Evolutionary conservation across 306 rosid genomes (phyloP).

Genomic region (Acmispon strigosus): DNA sequence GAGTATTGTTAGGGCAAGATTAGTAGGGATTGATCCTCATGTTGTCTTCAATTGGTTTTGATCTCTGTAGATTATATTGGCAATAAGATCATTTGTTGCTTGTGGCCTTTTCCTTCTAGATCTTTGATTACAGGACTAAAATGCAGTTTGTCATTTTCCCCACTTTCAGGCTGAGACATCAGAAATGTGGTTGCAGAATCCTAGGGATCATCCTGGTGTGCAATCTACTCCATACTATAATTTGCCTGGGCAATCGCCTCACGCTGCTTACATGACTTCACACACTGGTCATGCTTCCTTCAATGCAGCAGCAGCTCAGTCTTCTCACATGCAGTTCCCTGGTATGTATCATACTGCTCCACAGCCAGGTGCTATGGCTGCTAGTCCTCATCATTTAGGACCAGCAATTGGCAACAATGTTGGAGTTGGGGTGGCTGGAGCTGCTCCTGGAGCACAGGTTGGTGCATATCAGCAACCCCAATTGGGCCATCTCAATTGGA

Average conservation of each 20-base stretch:
- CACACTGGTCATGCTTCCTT: conserved; percentile 72
- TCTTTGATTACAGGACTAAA: neutral
- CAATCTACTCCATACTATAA: conserved; percentile 83
- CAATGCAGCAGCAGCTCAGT: conserved; percentile 83
- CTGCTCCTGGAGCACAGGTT: conserved; percentile 89
- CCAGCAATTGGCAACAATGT: conserved; percentile 78
- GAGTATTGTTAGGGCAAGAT: neutral
- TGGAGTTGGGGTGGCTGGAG: conserved; percentile 79
- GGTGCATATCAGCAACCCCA: conserved; percentile 94
- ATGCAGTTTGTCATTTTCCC: neutral
- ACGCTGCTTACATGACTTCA: conserved; percentile 74
- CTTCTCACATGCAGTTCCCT: conserved; percentile 98
- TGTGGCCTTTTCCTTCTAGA: neutral
- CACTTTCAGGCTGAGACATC: conserved; percentile 82
- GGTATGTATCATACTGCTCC: conserved; percentile 86
- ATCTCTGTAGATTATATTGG: neutral
- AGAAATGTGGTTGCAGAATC: conserved; percentile 94
- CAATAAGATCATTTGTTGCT: neutral
- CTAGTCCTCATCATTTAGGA: conserved; percentile 80
- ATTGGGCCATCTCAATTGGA: conserved; percentile 86
- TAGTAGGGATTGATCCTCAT: neutral
- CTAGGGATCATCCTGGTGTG: conserved; percentile 80
- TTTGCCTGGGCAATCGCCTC: conserved; percentile 87
- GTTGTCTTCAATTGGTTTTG: neutral
- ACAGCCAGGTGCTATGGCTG: conserved; percentile 55